These are phyloP conservation scores for Sedum album DNA, from an alignment of 164 flowering plant species.

Conservation along the genomic window DNA sequence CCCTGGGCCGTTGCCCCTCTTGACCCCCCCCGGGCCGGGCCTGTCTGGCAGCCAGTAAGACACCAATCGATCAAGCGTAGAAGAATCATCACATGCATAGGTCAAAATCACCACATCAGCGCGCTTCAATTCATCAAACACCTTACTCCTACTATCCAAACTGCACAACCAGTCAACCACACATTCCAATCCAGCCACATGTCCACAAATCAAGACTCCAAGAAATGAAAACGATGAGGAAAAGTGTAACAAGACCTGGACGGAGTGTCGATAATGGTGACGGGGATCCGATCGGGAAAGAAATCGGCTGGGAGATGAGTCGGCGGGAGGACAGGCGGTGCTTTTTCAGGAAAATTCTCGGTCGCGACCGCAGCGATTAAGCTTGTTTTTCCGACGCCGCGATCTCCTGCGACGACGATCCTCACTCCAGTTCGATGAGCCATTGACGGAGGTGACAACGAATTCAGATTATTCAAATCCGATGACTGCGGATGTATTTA, in stretches of 20 bases:
- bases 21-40: too few relatives aligned
- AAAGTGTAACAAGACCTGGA: conserved; percentile 38
- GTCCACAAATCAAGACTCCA: not conserved
- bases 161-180: conserved; percentile 18
- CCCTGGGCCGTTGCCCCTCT: too few relatives aligned
- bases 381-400: conserved; percentile 74
- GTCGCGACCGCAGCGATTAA: conserved; percentile 60
- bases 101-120: conserved; percentile 94
- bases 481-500: not conserved
- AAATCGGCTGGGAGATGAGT: conserved; percentile 71
- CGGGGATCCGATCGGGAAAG: conserved; percentile 69
- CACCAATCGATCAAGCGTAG: conserved; percentile 59
- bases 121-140: conserved; percentile 57
- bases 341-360: conserved; percentile 52
- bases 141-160: conserved; percentile 45
- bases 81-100: conserved; percentile 82
- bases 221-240: not conserved
- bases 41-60: conserved; percentile 88
- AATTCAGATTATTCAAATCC: not conserved
- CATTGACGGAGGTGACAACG: conserved; percentile 28
- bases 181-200: not conserved
- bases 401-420: conserved; percentile 77
- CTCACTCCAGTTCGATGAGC: conserved; percentile 43
- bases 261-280: conserved; percentile 72
- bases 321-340: conserved; percentile 59